Conservation (phyloP, 495 filamentous ascomycete species). For the Astrothelium macrocarpum region DNA sequence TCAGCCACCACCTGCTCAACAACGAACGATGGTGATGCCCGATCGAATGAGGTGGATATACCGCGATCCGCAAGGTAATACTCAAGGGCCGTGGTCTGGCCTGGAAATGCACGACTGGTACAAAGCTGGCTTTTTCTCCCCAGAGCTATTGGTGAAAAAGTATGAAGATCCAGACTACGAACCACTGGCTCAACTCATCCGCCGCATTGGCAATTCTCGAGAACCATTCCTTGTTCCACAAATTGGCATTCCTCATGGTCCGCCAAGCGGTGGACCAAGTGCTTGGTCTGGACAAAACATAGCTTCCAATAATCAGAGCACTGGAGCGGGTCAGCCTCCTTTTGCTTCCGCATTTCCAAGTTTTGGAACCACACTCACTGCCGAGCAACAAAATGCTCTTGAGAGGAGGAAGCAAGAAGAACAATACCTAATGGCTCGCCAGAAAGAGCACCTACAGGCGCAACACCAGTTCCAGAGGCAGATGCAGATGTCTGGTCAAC, state of each 20-base stretch:
- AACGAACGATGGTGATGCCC: constrained; percentile 96
- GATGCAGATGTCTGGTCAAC: constrained; percentile 39
- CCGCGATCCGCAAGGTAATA: constrained; percentile 80
- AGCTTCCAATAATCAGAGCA: constrained; percentile 10
- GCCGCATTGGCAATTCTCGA: constrained; percentile 91
- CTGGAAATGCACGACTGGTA: constrained; percentile 99
- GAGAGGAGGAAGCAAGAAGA: constrained; percentile 96
- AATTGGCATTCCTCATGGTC: constrained; percentile 84
- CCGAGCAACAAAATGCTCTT: constrained; percentile 93
- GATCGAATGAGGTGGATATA: constrained; percentile 99
- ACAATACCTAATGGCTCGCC: constrained; percentile 88
- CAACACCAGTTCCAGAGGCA: constrained; percentile 68
- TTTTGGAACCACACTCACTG: constrained; percentile 94
- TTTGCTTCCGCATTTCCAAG: constrained; percentile 91
- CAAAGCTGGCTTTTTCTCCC: constrained; percentile 93
- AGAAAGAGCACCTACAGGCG: constrained; percentile 88
- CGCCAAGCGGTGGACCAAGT: constrained; percentile 39
- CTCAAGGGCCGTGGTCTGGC: constrained; percentile 90
- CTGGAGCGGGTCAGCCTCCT: constrained; percentile 62
- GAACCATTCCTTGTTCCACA: constrained; percentile 97
- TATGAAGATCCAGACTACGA: constrained; percentile 89
- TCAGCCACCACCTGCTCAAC: constrained; percentile 60
- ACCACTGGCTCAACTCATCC: constrained; percentile 87
- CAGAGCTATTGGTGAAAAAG: constrained; percentile 88
- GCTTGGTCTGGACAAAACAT: constrained; percentile 16